Percentiles rank a stretch among this genome's conserved stretches.
Conservation (phyloP, 768 basidiomycete species). For the Kwoniella mangroviensis region DNA sequence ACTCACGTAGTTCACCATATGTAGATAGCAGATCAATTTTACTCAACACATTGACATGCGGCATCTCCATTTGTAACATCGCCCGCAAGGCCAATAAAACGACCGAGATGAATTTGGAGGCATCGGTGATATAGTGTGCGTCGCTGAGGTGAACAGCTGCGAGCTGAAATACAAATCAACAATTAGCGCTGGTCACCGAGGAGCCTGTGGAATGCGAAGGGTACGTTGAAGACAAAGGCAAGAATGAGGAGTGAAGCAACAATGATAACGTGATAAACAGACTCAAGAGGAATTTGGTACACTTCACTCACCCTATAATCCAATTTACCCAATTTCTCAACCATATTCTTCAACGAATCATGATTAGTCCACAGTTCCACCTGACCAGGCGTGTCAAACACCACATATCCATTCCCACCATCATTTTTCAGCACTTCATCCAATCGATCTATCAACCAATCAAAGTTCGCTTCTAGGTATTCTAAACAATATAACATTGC, state of each 20-base stretch:
- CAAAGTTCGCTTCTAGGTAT: constrained; percentile 91
- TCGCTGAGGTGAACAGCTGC: constrained; percentile 95
- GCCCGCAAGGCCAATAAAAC: constrained; percentile 88
- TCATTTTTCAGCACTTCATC: constrained; percentile 73
- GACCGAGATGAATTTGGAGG: constrained; percentile 91
- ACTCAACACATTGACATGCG: constrained; percentile 94
- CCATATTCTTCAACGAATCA: constrained; percentile 79
- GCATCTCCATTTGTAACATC: constrained; percentile 98
- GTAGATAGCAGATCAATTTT: constrained; percentile 89
- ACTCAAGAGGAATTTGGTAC: not conserved
- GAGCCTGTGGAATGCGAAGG: not conserved
- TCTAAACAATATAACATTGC: constrained; percentile 96
- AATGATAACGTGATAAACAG: not conserved
- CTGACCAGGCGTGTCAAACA: constrained; percentile 96
- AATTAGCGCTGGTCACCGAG: not conserved
- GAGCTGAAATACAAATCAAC: constrained; percentile 63
- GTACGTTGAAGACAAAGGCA: not conserved
- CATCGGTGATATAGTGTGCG: constrained; percentile 95
- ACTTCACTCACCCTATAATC: constrained; percentile 76
- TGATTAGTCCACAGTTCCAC: constrained; percentile 98
- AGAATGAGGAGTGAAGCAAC: not conserved
- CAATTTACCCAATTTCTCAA: constrained; percentile 71
- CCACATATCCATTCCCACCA: constrained; percentile 70
- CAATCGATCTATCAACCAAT: constrained; percentile 63
- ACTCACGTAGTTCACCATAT: constrained; percentile 87